Evolutionary conservation across 805 yeast species (phyloP).

Genomic region (Spathaspora sp.): DNA sequence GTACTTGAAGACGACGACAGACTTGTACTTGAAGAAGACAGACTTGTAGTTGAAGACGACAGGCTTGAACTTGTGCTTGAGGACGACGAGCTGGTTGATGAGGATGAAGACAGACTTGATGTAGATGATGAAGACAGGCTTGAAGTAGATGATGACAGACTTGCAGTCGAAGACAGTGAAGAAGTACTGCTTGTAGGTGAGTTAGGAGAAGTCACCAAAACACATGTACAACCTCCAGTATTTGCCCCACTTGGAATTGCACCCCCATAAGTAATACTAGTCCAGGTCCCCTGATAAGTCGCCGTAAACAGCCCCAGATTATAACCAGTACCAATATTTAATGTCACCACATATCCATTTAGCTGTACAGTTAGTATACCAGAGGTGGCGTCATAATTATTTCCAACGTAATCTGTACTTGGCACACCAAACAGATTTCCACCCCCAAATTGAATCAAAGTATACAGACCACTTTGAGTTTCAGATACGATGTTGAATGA

Average conservation of each 20-base stretch:
- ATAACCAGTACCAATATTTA: not conserved
- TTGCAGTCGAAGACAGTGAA: no score
- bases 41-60: no score
- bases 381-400: not conserved
- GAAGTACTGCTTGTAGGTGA: no score
- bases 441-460: not conserved
- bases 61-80: no score
- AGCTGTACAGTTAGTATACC: not conserved
- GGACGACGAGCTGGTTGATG: no score
- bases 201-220: not conserved
- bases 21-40: no score
- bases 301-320: not conserved
- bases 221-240: not conserved
- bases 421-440: not conserved
- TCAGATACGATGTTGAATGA: not conserved
- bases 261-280: not conserved
- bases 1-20: not conserved
- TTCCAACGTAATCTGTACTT: not conserved
- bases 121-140: no score
- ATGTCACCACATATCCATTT: not conserved
- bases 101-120: no score
- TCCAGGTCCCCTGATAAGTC: not conserved
- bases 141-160: no score
- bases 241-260: not conserved
- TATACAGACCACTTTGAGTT: not conserved